A percentile compares a stretch with the other conserved stretches of the same genome.
These are phyloP conservation scores for Flaveria bidentis DNA, from an alignment of 129 eudicot genomes.

Conservation along the genomic window DNA sequence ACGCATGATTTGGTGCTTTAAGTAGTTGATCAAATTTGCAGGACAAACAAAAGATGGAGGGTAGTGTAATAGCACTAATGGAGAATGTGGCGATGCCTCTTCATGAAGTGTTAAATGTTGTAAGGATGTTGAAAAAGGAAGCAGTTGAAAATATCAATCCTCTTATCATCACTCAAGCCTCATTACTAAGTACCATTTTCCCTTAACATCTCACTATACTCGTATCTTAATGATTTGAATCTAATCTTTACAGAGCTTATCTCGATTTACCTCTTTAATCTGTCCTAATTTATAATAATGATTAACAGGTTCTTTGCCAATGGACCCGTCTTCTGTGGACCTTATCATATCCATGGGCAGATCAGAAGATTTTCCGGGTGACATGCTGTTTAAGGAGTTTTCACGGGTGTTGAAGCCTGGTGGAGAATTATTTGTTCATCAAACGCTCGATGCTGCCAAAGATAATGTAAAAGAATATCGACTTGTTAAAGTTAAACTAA, in stretches of 20 bases:
- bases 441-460: constrained; percentile 21
- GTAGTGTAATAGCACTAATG: constrained; percentile 50
- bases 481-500: not conserved
- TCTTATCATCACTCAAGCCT: constrained; percentile 60
- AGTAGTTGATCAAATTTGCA: constrained; percentile 23
- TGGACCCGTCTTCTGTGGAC: constrained; percentile 63
- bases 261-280: not conserved
- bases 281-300: not conserved
- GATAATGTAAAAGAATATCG: constrained; percentile 33
- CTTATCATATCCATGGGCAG: constrained; percentile 42
- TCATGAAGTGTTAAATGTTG: constrained; percentile 42
- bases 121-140: constrained; percentile 46
- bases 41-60: constrained; percentile 38
- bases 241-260: not conserved
- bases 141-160: constrained; percentile 47
- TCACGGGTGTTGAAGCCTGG: constrained; percentile 67
- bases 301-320: constrained; percentile 49
- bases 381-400: constrained; percentile 46
- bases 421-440: constrained; percentile 51
- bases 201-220: not conserved
- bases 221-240: not conserved
- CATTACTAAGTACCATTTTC: constrained; percentile 45
- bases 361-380: constrained; percentile 56
- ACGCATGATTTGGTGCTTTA: not conserved
- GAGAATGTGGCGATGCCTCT: constrained; percentile 52